These are phyloP conservation scores for Alternaria postmessia DNA, from an alignment of 2,329 filamentous ascomycete genomes.

Conservation along the genomic window DNA sequence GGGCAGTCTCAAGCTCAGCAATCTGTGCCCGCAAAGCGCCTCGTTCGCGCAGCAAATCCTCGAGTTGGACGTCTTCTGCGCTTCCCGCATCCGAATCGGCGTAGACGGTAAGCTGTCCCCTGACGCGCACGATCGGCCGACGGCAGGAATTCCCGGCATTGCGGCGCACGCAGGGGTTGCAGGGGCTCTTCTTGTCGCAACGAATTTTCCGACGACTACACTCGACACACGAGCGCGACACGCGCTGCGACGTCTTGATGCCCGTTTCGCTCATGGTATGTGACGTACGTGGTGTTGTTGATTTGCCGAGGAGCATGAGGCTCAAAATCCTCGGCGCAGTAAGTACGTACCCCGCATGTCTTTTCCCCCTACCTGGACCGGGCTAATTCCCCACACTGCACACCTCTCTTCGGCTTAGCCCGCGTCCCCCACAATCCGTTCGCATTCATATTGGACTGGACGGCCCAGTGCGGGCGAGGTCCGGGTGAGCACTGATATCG, in stretches of 20 bases:
- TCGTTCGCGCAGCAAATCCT: conserved; percentile 17
- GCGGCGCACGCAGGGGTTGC: conserved; percentile 15
- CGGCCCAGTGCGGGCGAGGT: conserved; percentile 20
- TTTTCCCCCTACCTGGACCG: not conserved
- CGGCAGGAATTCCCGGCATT: conserved; percentile 20
- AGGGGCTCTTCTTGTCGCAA: conserved; percentile 23
- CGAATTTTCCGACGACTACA: conserved; percentile 15
- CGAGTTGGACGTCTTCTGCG: conserved; percentile 7
- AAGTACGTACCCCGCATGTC: conserved; percentile 4
- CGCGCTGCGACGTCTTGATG: conserved; percentile 21
- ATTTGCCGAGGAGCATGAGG: conserved; percentile 13
- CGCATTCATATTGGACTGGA: conserved; percentile 13
- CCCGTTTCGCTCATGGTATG: conserved; percentile 12
- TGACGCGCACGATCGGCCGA: conserved; percentile 20
- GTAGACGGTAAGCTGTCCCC: conserved; percentile 20
- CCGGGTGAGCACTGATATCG: conserved; percentile 3
- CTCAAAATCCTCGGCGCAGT: conserved; percentile 5
- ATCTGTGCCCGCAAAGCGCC: conserved; percentile 19
- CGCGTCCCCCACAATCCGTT: conserved; percentile 22
- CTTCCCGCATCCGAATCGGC: conserved; percentile 6
- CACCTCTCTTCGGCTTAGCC: not conserved
- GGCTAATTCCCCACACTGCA: conserved; percentile 7
- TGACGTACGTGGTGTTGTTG: not conserved
- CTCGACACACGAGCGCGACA: conserved; percentile 19
- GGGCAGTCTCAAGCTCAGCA: conserved; percentile 20